Conservation (phyloP, 495 filamentous ascomycete species). For the Talaromyces proteolyticus region DNA sequence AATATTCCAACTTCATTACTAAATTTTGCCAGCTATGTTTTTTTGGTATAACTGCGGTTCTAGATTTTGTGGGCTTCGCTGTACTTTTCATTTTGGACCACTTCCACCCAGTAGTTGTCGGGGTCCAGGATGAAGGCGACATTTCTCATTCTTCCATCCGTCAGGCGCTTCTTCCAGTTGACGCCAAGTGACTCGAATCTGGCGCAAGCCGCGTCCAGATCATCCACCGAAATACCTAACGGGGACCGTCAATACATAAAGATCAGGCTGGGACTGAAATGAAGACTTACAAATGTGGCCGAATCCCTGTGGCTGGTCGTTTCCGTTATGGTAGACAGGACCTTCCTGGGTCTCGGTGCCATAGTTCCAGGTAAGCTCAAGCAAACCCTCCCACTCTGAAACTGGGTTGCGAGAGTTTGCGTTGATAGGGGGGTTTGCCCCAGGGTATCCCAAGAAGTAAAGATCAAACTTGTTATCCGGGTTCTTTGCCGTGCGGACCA, state of each 20-base stretch:
- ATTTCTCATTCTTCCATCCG: slow-evolving; percentile 87
- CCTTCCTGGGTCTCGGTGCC: slow-evolving; percentile 85
- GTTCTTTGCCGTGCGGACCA: slow-evolving; percentile 67
- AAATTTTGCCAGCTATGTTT: too few relatives aligned
- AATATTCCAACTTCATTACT: too few relatives aligned
- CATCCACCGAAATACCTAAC: slow-evolving; percentile 77
- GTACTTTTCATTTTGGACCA: slow-evolving; percentile 62
- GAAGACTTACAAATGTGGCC: slow-evolving; percentile 74
- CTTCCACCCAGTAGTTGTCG: slow-evolving; percentile 88
- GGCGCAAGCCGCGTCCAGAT: slow-evolving; percentile 76
- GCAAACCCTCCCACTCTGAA: slow-evolving; percentile 69
- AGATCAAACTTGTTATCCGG: slow-evolving; percentile 72
- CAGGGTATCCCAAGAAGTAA: slow-evolving; percentile 83
- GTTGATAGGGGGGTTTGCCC: slow-evolving; percentile 35
- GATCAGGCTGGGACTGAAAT: too few relatives aligned
- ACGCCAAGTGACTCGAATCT: slow-evolving; percentile 77
- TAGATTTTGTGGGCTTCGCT: slow-evolving; percentile 3
- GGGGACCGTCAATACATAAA: too few relatives aligned
- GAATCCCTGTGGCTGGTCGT: slow-evolving; percentile 86
- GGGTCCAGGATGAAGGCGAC: slow-evolving; percentile 94
- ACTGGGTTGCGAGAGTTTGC: slow-evolving; percentile 50
- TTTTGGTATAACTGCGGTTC: too few relatives aligned
- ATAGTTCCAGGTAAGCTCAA: slow-evolving; percentile 96
- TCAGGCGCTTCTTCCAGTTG: slow-evolving; percentile 91
- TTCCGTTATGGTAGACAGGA: slow-evolving; percentile 90